A percentile compares a stretch with the other conserved stretches of the same genome.
phyloP scores from a whole-genome alignment of 2,329 filamentous ascomycete genomes.

The Ilyonectria sp. region DNA sequence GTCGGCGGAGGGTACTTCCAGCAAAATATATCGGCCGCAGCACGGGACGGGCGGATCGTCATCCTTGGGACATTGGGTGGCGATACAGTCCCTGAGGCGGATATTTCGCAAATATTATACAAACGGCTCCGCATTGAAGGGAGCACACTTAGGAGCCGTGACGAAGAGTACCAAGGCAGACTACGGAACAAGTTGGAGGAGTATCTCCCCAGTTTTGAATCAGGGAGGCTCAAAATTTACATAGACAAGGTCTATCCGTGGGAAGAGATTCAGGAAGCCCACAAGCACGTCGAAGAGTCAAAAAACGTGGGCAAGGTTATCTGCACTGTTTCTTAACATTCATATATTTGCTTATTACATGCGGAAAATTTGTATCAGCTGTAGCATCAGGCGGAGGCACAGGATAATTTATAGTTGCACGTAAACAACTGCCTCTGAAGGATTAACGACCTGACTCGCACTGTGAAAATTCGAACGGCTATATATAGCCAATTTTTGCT shows the following conservation, averaged over 20 bases:
- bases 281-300: constrained; percentile 79
- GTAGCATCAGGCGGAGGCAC: no score
- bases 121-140: constrained; percentile 87
- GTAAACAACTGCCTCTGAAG: no score
- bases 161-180: constrained; percentile 81
- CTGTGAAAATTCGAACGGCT: no score
- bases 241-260: constrained; percentile 86
- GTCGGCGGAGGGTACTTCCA: constrained; percentile 84
- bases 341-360: no score
- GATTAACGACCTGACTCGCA: no score
- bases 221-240: constrained; percentile 80
- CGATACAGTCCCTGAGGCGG: constrained; percentile 74
- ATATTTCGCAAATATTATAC: constrained; percentile 79
- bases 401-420: no score
- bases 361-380: no score
- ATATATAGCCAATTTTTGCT: no score
- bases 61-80: constrained; percentile 82
- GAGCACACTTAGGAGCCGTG: constrained; percentile 83
- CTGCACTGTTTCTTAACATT: constrained; percentile 51
- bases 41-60: constrained; percentile 82
- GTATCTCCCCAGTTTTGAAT: constrained; percentile 80
- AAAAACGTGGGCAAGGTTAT: constrained; percentile 79
- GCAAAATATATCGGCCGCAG: constrained; percentile 81
- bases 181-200: constrained; percentile 82
- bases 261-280: constrained; percentile 79